Conservation (phyloP, 2,329 filamentous ascomycete species). For the Pleoardoris graminearum region DNA sequence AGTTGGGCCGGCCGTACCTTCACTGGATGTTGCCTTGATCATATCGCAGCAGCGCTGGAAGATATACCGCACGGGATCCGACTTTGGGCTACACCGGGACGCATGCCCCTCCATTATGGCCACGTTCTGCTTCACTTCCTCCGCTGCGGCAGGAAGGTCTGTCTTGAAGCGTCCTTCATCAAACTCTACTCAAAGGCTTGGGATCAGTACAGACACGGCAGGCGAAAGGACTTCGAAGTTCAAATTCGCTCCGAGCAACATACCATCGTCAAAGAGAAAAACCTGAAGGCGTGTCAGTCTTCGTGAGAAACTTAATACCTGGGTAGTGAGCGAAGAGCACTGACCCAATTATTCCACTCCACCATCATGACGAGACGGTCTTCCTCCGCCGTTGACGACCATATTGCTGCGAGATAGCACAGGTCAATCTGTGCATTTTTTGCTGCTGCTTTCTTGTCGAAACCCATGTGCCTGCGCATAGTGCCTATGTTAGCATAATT, state of each 20-base stretch:
- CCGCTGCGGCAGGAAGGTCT: neutral
- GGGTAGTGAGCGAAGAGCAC: neutral
- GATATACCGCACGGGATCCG: neutral
- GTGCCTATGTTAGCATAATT: neutral
- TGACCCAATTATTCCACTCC: constrained; percentile 5
- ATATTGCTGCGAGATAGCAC: constrained; percentile 1
- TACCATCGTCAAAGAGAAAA: constrained; percentile 4
- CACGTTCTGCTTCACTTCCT: constrained; percentile 1
- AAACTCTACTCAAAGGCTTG: neutral
- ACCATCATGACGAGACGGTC: constrained; percentile 3
- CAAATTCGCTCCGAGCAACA: neutral
- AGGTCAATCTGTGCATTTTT: neutral
- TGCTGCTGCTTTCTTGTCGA: neutral
- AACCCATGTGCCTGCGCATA: constrained; percentile 1
- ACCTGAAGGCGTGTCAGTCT: neutral
- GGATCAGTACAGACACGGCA: neutral
- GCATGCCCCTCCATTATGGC: neutral
- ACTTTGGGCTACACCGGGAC: neutral
- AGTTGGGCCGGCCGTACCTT: neutral
- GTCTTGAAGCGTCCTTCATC: neutral
- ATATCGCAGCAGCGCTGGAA: constrained; percentile 1
- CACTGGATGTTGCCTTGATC: neutral
- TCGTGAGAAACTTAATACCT: neutral
- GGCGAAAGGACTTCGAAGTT: neutral
- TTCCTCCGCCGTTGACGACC: constrained; percentile 1